Percentiles rank a stretch among this genome's conserved stretches.
These are phyloP conservation scores for Aureobasidium melanogenum DNA, from an alignment of 2,329 filamentous ascomycete genomes.

Conservation along the genomic window DNA sequence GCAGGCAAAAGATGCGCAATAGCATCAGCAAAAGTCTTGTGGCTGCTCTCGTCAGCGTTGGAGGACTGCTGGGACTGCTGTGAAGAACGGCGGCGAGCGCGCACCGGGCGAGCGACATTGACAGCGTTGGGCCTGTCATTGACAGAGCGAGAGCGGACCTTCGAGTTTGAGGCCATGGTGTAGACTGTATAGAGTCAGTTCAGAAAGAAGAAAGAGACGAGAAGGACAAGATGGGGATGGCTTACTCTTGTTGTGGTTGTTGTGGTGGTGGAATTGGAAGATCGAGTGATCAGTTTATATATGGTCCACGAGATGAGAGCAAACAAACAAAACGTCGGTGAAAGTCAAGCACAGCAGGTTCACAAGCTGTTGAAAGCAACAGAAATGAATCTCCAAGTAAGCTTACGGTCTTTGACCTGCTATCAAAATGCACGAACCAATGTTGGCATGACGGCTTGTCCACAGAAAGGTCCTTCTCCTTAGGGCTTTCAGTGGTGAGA, in stretches of 20 bases:
- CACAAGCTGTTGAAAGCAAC: too few species aligned
- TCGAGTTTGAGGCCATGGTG: neutral
- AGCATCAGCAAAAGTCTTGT: neutral
- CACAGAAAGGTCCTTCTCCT: too few species aligned
- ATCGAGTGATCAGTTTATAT: too few species aligned
- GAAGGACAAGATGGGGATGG: neutral
- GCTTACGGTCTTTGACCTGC: too few species aligned
- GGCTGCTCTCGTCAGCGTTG: neutral
- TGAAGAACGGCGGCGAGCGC: neutral
- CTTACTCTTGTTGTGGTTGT: neutral
- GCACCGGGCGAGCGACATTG: neutral
- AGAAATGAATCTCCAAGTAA: too few species aligned
- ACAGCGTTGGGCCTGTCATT: neutral
- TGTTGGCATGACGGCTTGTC: too few species aligned
- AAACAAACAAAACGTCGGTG: too few species aligned
- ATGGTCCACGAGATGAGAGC: too few species aligned
- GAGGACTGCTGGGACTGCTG: neutral
- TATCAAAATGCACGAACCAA: too few species aligned
- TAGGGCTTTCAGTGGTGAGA: too few species aligned
- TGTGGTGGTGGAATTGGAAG: neutral
- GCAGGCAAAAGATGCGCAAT: neutral
- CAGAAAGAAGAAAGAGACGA: neutral
- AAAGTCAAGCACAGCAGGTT: too few species aligned
- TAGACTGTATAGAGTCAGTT: neutral
- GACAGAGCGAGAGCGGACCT: neutral